Percentiles rank a stretch among this genome's conserved stretches.
phyloP scores from a whole-genome alignment of 805 yeast species.

The Ogataea ramenticola region DNA sequence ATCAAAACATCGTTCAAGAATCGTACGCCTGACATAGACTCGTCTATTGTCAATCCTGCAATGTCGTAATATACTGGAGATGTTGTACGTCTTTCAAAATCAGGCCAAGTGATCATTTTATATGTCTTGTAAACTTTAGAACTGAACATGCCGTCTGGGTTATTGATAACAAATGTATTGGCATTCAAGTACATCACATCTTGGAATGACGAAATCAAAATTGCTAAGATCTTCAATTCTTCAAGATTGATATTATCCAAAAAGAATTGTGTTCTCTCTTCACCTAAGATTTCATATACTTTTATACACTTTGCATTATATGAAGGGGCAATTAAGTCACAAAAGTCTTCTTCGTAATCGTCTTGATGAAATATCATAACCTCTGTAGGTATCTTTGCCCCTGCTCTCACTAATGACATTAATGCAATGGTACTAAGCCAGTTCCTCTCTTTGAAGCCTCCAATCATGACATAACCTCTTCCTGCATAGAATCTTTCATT shows the following conservation, averaged over 20 bases:
- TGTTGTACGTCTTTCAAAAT: slow-evolving; percentile 72
- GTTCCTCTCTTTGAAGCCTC: slow-evolving; percentile 34
- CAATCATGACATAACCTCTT: slow-evolving; percentile 31
- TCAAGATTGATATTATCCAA: slow-evolving; percentile 7
- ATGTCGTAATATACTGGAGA: slow-evolving; percentile 58
- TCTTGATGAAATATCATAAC: slow-evolving; percentile 31
- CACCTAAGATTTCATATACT: slow-evolving; percentile 31
- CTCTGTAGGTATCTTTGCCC: slow-evolving; percentile 38
- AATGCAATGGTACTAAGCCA: slow-evolving; percentile 34
- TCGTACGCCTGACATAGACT: slow-evolving; percentile 3
- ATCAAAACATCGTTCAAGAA: neutral
- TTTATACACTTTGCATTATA: slow-evolving; percentile 35
- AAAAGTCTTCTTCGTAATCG: slow-evolving; percentile 33
- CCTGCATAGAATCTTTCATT: slow-evolving; percentile 18
- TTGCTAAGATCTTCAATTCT: neutral
- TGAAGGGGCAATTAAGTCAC: slow-evolving; percentile 31
- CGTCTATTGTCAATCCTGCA: slow-evolving; percentile 37
- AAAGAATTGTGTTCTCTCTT: slow-evolving; percentile 9
- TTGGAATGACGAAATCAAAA: slow-evolving; percentile 32
- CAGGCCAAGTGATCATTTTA: slow-evolving; percentile 61
- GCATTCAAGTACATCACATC: slow-evolving; percentile 59
- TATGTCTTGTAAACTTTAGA: slow-evolving; percentile 42
- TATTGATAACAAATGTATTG: slow-evolving; percentile 57
- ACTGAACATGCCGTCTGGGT: slow-evolving; percentile 47
- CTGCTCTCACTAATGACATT: slow-evolving; percentile 34